Evolutionary conservation across 1,284 basidiomycete species (phyloP).

Genomic region (Sporisorium reilianum): DNA sequence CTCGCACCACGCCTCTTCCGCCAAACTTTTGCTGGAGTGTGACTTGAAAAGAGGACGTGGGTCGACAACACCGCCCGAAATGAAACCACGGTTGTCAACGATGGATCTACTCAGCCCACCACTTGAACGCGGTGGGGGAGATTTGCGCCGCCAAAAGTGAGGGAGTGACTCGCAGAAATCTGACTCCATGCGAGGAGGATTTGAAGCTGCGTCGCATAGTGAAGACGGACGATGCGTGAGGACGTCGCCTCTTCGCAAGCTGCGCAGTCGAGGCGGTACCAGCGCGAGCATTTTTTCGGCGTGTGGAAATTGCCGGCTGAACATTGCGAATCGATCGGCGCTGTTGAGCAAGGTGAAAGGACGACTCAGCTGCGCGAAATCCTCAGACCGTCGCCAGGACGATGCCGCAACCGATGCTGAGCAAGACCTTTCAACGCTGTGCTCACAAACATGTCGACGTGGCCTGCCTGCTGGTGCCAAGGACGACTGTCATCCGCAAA

Average conservation of each 20-base stretch:
- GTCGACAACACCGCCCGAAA: not conserved
- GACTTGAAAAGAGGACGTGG: not conserved
- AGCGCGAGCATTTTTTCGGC: not conserved
- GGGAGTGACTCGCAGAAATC: no score
- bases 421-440: not conserved
- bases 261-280: not conserved
- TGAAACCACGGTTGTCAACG: not conserved
- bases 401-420: no score
- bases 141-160: not conserved
- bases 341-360: not conserved
- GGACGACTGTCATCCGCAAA: not conserved
- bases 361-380: no score
- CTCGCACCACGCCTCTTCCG: not conserved
- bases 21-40: not conserved
- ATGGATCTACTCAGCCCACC: not conserved
- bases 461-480: not conserved
- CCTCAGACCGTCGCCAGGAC: not conserved
- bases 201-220: not conserved
- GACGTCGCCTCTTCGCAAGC: not conserved
- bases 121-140: not conserved
- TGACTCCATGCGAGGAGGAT: not conserved
- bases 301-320: not conserved
- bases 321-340: not conserved
- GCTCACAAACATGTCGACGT: not conserved
- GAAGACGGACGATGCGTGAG: conserved; percentile 8